A percentile compares a stretch with the other conserved stretches of the same genome.
Conservation (phyloP, 495 filamentous ascomycete genomes). For the Xylaria cubensis region DNA sequence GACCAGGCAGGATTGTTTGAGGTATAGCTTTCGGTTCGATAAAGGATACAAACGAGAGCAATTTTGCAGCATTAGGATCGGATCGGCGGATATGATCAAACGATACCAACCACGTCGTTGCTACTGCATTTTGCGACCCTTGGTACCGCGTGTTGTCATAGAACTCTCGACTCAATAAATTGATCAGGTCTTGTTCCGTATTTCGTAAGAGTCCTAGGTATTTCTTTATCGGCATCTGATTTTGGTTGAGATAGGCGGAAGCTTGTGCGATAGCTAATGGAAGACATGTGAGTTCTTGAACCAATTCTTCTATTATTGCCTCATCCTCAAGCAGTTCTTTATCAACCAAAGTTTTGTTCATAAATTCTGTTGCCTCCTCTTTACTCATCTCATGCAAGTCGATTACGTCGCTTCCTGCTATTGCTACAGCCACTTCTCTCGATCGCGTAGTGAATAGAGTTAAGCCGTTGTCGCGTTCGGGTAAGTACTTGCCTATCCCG, state of each 20-base stretch:
- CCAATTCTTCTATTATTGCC: constrained; percentile 29
- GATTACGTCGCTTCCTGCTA: constrained; percentile 35
- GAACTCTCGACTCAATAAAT: constrained; percentile 59
- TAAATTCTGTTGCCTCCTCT: constrained; percentile 31
- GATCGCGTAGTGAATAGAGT: constrained; percentile 47
- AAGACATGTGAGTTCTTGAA: constrained; percentile 45
- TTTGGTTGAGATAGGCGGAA: constrained; percentile 53
- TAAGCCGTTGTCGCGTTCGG: constrained; percentile 38
- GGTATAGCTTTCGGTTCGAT: constrained; percentile 48
- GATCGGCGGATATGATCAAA: constrained; percentile 54
- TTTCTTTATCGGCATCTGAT: constrained; percentile 39
- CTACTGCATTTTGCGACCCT: constrained; percentile 57
- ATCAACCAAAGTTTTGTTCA: constrained; percentile 27
- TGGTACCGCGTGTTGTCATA: constrained; percentile 51
- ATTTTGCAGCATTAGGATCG: constrained; percentile 42
- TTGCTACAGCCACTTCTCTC: constrained; percentile 35
- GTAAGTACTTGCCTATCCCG: constrained; percentile 40
- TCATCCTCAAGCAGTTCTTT: not conserved
- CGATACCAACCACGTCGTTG: constrained; percentile 61
- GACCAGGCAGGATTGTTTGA: constrained; percentile 38
- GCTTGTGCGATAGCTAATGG: constrained; percentile 59
- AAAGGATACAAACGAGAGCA: constrained; percentile 53
- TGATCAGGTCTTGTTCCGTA: constrained; percentile 47
- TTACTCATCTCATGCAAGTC: constrained; percentile 40
- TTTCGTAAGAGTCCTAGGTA: constrained; percentile 56